phyloP scores from a whole-genome alignment of 164 flowering plant species.

The Tetrastigma voinierianum region DNA sequence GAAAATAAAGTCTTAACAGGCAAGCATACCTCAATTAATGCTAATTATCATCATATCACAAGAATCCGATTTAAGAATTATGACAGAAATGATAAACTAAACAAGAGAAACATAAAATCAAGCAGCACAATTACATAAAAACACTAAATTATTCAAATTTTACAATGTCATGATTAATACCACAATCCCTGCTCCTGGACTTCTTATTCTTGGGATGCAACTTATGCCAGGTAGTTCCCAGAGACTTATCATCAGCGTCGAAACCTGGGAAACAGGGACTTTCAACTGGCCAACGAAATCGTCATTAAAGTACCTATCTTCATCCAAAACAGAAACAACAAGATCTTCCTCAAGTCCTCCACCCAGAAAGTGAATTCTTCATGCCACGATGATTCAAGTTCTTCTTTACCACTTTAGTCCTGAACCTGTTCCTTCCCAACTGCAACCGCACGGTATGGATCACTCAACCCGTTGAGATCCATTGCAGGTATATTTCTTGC shows the following conservation, averaged over 20 bases:
- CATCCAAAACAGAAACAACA: slow-evolving; percentile 66
- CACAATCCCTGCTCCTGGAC: slow-evolving; percentile 76
- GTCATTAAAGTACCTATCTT: slow-evolving; percentile 84
- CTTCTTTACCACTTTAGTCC: slow-evolving; percentile 85
- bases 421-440: slow-evolving; percentile 60
- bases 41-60: no score
- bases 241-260: slow-evolving; percentile 62
- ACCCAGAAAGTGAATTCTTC: slow-evolving; percentile 80
- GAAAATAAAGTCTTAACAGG: no score
- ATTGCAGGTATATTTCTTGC: slow-evolving; percentile 70
- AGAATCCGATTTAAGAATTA: no score
- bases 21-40: no score
- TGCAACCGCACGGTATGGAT: slow-evolving; percentile 83
- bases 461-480: slow-evolving; percentile 84
- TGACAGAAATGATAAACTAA: no score
- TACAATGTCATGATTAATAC: slow-evolving; percentile 46
- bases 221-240: slow-evolving; percentile 73
- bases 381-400: slow-evolving; percentile 70
- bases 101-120: background rate
- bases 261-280: slow-evolving; percentile 59
- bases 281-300: slow-evolving; percentile 77
- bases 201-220: slow-evolving; percentile 71
- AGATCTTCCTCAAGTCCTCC: slow-evolving; percentile 86
- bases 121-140: background rate
- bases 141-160: background rate